These are phyloP conservation scores for Incumbomyces delicatus DNA, from an alignment of 2,329 filamentous ascomycete genomes.

Conservation along the genomic window DNA sequence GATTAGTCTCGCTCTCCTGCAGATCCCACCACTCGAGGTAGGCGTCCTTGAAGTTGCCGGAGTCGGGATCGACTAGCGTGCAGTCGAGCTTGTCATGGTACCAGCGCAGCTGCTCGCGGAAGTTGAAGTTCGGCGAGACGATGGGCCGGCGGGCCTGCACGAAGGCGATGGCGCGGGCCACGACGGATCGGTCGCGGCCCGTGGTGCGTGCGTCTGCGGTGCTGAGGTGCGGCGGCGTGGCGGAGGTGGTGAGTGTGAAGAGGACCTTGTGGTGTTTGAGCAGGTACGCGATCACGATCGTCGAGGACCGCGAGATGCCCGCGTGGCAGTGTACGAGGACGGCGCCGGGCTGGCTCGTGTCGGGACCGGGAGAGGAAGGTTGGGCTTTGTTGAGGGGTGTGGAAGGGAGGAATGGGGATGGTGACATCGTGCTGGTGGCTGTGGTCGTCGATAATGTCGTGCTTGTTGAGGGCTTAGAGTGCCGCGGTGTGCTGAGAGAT, in stretches of 20 bases:
- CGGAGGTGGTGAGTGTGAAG: neutral
- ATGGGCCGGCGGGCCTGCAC: neutral
- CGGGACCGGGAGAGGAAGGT: neutral
- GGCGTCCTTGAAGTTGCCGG: neutral
- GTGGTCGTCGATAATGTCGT: neutral
- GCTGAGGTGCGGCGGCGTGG: neutral
- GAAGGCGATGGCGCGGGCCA: neutral
- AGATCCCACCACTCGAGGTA: neutral
- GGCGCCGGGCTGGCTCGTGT: slow-evolving; percentile 10
- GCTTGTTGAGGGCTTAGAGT: neutral
- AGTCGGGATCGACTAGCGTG: neutral
- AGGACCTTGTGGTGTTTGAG: slow-evolving; percentile 1
- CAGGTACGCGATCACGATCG: slow-evolving; percentile 13
- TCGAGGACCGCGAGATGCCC: slow-evolving; percentile 16
- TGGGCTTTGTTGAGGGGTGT: neutral
- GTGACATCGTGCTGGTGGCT: neutral
- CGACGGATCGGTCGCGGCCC: too few species aligned
- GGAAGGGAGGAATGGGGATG: neutral
- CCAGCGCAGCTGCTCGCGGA: neutral
- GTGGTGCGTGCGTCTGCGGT: neutral
- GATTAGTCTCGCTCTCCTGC: too few species aligned
- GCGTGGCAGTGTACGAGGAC: slow-evolving; percentile 17
- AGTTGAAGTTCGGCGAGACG: neutral
- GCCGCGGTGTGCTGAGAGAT: neutral
- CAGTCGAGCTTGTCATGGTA: neutral